Conservation (phyloP, 192 early-diverging fungal genomes). For the Backusella macrospora region DNA sequence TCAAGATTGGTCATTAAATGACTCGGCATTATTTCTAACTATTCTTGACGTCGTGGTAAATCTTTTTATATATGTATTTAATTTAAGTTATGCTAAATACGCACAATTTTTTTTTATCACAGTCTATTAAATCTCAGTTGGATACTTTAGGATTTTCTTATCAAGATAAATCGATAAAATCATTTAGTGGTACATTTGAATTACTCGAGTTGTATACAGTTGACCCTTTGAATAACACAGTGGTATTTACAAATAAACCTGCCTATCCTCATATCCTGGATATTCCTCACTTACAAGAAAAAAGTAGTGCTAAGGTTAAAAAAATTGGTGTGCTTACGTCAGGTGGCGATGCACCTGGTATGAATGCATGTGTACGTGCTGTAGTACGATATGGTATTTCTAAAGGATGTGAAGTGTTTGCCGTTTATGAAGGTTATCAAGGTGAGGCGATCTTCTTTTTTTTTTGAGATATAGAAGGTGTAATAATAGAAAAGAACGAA, state of each 20-base stretch:
- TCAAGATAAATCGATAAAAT: conserved; percentile 34
- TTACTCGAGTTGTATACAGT: conserved; percentile 53
- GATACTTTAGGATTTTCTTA: conserved; percentile 40
- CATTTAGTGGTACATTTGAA: conserved; percentile 18
- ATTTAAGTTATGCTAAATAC: background rate
- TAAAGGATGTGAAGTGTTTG: conserved; percentile 82
- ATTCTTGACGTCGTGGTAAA: conserved; percentile 3
- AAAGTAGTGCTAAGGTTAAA: background rate
- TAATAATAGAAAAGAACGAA: background rate
- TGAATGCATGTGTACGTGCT: conserved; percentile 94
- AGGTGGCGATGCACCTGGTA: conserved; percentile 93
- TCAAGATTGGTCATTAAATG: conserved; percentile 3
- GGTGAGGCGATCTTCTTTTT: conserved; percentile 37
- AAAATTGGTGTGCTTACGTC: conserved; percentile 91
- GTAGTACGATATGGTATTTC: conserved; percentile 88
- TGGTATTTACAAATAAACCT: conserved; percentile 70
- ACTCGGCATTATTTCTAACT: conserved; percentile 8
- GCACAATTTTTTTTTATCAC: conserved; percentile 4
- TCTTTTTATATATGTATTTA: background rate
- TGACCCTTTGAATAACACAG: conserved; percentile 83
- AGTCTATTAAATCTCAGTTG: conserved; percentile 44
- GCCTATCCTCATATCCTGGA: conserved; percentile 5
- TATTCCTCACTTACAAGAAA: background rate
- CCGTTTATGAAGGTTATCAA: conserved; percentile 97
- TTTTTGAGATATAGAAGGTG: background rate